Base-by-base conservation (phyloP, 257 asterid genomes). In the Rehmannia glutinosa region DNA sequence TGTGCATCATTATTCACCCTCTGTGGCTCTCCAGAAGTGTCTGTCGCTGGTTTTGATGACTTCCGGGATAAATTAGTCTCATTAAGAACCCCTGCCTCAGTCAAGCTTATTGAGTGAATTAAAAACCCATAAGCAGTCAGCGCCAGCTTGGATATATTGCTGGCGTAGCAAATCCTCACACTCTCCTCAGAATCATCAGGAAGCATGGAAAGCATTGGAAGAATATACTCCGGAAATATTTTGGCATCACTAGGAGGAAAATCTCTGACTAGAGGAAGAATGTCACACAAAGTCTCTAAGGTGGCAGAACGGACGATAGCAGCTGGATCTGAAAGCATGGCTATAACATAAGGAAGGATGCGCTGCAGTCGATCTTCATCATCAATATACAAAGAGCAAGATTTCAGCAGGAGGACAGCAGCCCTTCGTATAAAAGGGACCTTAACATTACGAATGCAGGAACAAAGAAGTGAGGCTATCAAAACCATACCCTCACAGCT, bases 161-260 rank as follows among this genome's bases (percentile, higher is more conserved):
- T 83, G 68, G 93, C 91, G 68, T 94, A 94, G 82, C 99, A 94
- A 72, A 91, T 88, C 86, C 99, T 85, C 79, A 94, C 99, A 85
- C 95, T 94, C 82, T 94, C 99, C 83, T 94, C 99, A 1, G 99
- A 87, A 82, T 94, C 99, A 80, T 94, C 99, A 35, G 98, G 97
- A 84, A 94, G 89, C 91, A 81, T 90, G 82, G 97, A 89, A 78
- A 92, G 97, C 99, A 94, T 94, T 3, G 99, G 99, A 78, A 94
- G 91, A 72, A 91, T 91, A 77, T 94, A 94, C 77, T 94, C 99
- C 0, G 99, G 99, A 74, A 94, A 94, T 6, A 94, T 94, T 86
- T 94, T 94, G 83, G 99, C 99, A 79, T 94, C 99, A 80, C 98
- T 94, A 0, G 99, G 98, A 65, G 99, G 97, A 66, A 94, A 94